Evolutionary conservation across 2,329 filamentous ascomycete genomes (phyloP), one percentile per base, ranked within the genome.

Genomic region (Fusarium stilboides): DNA sequence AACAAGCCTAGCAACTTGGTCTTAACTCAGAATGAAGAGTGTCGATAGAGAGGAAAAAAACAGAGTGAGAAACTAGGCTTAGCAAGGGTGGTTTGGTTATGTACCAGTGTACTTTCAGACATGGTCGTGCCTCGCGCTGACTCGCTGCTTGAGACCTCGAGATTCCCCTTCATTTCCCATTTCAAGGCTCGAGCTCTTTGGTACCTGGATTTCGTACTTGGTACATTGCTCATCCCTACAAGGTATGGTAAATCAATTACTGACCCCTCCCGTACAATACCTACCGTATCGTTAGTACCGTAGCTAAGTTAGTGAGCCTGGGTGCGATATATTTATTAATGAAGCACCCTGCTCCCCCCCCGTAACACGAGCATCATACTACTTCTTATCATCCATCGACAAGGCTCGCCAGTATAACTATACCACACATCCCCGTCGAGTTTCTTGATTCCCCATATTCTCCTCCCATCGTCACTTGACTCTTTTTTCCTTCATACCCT

Each of bases 121-220:
- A 63, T 64, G 62, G 67, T 37, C 46, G 49, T 70, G 53, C 62
- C 26, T 64, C 62, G 50, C 28, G 59, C 67, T 70, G 67, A 68
- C 67, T 69, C 62, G 67, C 36, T 70, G 62, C 33, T 56, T 28
- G 37, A 69, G 57, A 53, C 52, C 37, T 53, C 17, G 6, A 49
- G 42, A 58, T 70, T 69, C 62, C 51, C 67, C 67, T 69, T 69
- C 67, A 70, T 69, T 69, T 69, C 67, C 67, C 62, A 42, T 42
- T 65, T 60, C 65, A 50, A 39, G 56, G 47, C 65, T 37, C 36
- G 45, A 15, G 2, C 10, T 58, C 37, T 68, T 47, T 34, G 10
- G 43, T 68, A 67, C 62, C 62, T 69, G 62, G 54, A 59, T 63
- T 53, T 62, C 62, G 67, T 69, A 69, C 67, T 56, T 52, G 67